Conservation (phyloP, 1,139 yeast species). For the Scheffersomyces illinoinensis region DNA sequence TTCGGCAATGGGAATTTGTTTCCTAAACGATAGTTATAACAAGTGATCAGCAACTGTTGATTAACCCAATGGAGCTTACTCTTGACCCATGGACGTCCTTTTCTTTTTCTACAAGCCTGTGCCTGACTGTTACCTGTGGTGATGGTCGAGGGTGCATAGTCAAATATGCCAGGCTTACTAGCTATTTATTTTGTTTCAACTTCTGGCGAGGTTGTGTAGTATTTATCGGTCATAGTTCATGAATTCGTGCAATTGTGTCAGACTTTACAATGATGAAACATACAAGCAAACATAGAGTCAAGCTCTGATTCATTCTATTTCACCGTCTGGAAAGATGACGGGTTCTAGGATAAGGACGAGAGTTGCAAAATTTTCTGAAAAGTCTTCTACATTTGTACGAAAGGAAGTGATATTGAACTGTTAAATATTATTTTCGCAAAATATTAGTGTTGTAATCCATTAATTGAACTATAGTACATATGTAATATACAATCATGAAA, state of each 20-base stretch:
- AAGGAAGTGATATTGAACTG: conserved; percentile 2
- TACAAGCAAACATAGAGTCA: conserved; percentile 84
- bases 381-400: not conserved
- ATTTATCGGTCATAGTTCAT: conserved; percentile 16
- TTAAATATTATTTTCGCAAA: not conserved
- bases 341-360: conserved; percentile 45
- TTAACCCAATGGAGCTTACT: conserved; percentile 95
- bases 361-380: conserved; percentile 22
- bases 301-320: conserved; percentile 61
- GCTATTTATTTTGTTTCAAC: conserved; percentile 8
- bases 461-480: not conserved
- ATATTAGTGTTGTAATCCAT: not conserved
- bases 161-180: conserved; percentile 65
- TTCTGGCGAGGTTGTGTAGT: conserved; percentile 25
- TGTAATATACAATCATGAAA: not conserved
- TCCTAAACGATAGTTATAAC: conserved; percentile 82
- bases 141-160: conserved; percentile 50
- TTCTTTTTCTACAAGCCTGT: conserved; percentile 29
- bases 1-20: conserved; percentile 63
- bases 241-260: conserved; percentile 5
- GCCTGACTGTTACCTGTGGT: conserved; percentile 8
- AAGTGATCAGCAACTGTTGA: conserved; percentile 46
- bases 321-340: conserved; percentile 53
- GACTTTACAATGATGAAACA: conserved; percentile 63
- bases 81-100: conserved; percentile 62